Conservation (phyloP, 2,329 filamentous ascomycete species). For the Penicillium aurantiogriseum region DNA sequence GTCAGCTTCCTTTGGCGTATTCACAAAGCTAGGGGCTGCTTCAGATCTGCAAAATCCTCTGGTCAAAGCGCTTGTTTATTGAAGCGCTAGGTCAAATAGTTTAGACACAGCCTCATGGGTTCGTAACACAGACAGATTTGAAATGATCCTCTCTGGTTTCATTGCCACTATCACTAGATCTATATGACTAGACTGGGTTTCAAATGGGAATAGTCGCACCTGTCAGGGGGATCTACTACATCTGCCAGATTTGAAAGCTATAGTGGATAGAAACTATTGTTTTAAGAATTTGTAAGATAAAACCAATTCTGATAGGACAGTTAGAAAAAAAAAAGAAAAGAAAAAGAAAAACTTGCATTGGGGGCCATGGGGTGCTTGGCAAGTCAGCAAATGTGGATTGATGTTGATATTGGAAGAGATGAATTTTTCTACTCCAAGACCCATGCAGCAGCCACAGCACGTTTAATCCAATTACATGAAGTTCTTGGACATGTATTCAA, state of each 20-base stretch:
- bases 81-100: slow-evolving; percentile 12
- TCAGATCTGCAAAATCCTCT: slow-evolving; percentile 8
- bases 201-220: neutral
- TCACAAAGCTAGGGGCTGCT: slow-evolving; percentile 8
- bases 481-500: neutral
- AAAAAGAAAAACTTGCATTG: neutral
- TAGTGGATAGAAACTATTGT: neutral
- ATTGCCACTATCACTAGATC: neutral
- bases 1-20: neutral
- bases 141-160: neutral
- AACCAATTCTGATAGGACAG: neutral
- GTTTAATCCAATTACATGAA: neutral
- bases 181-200: neutral
- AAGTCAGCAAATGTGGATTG: neutral
- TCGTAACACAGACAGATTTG: slow-evolving; percentile 5
- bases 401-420: neutral
- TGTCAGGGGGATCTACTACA: slow-evolving; percentile 4
- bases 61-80: slow-evolving; percentile 17
- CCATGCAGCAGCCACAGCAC: neutral
- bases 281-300: neutral
- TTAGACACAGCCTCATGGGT: slow-evolving; percentile 3
- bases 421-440: neutral
- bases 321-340: neutral
- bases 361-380: neutral
- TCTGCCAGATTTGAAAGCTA: neutral